phyloP scores from a whole-genome alignment of 768 basidiomycete species.

The Lactarius tabidus region DNA sequence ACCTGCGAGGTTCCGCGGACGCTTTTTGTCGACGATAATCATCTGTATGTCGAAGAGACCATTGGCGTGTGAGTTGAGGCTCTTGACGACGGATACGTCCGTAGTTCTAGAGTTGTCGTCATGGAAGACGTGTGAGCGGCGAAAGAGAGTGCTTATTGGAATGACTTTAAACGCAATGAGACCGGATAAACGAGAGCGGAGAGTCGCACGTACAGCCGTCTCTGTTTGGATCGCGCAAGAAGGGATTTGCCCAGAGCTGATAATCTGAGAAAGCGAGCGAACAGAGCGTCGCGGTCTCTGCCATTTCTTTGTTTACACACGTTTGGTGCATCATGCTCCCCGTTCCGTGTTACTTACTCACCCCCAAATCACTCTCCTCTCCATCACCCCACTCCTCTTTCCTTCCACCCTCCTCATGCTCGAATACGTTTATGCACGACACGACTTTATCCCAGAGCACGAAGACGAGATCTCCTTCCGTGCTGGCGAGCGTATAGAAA shows the following conservation, averaged over 20 bases:
- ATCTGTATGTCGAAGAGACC: conserved; percentile 58
- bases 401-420: conserved; percentile 44
- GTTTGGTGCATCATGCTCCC: background rate
- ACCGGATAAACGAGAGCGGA: background rate
- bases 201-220: conserved; percentile 47
- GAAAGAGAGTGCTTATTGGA: conserved; percentile 45
- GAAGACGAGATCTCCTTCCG: conserved; percentile 88
- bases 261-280: conserved; percentile 67
- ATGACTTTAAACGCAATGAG: conserved; percentile 2
- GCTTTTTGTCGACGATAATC: conserved; percentile 41
- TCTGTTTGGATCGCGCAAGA: conserved; percentile 45
- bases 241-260: conserved; percentile 58
- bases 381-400: no score
- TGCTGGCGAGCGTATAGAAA: conserved; percentile 82
- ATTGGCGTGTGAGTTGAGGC: conserved; percentile 48
- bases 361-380: background rate
- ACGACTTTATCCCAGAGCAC: conserved; percentile 88
- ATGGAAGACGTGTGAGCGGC: conserved; percentile 34
- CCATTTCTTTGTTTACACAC: background rate
- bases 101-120: conserved; percentile 25
- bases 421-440: conserved; percentile 83
- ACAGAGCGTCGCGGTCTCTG: conserved; percentile 48
- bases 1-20: conserved; percentile 34
- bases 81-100: conserved; percentile 53
- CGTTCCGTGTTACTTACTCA: background rate